Conservation (phyloP, 1,284 basidiomycete species). For the Cryptococcus sp. region DNA sequence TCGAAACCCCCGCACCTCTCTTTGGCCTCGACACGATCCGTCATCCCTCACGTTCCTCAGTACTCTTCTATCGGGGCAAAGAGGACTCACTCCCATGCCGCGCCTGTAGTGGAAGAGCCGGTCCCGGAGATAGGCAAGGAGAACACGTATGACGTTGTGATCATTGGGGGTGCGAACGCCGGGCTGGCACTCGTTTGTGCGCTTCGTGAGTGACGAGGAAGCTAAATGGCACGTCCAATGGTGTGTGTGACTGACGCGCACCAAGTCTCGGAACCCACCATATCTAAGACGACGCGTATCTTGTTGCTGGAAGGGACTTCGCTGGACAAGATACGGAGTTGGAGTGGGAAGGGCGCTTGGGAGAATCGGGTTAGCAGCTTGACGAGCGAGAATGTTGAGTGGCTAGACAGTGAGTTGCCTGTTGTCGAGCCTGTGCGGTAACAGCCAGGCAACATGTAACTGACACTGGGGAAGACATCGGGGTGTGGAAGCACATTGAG, state of each 20-base stretch:
- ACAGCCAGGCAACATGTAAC: too few relatives aligned
- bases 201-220: conserved; percentile 58
- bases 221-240: neutral
- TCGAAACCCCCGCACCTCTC: neutral
- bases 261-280: conserved; percentile 57
- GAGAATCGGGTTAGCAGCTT: conserved; percentile 88
- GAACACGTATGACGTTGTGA: conserved; percentile 69
- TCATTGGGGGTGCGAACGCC: conserved; percentile 90
- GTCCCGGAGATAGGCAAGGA: conserved; percentile 23
- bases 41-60: neutral
- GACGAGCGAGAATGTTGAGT: conserved; percentile 74
- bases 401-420: conserved; percentile 63
- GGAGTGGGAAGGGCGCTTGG: conserved; percentile 62
- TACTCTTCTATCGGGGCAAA: neutral
- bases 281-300: conserved; percentile 58
- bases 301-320: conserved; percentile 77
- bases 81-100: neutral
- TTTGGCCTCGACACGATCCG: neutral
- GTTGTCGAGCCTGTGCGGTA: too few relatives aligned
- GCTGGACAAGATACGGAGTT: conserved; percentile 64
- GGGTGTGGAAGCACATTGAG: conserved; percentile 79
- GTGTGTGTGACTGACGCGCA: neutral
- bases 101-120: neutral
- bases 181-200: conserved; percentile 86
- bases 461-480: conserved; percentile 60